Evolutionary conservation across 2,329 filamentous ascomycete species (phyloP), one percentile per base, ranked within the genome.

Genomic region (Didymella pinodella): DNA sequence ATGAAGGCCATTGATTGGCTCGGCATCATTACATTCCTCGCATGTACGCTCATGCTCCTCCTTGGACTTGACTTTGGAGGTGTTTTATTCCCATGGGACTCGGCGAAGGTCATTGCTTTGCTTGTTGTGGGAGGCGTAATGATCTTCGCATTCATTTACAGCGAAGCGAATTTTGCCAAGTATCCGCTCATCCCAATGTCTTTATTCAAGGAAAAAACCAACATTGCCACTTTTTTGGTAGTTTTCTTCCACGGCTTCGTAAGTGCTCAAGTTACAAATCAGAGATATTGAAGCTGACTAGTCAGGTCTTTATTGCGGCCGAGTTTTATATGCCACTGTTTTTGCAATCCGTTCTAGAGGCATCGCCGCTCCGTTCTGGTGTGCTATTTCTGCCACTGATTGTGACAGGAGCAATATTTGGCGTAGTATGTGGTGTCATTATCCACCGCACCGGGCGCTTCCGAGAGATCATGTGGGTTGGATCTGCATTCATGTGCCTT

Each of bases 251-350:
- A 85, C 64, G 79, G 79, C 14, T 82, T 83, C 63, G 81, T 78
- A 70, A 55, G 75, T 69, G n/a, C 22, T 41, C 25, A 25, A 14
- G 31, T 29, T n/a, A 26, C 4, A 7, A 1, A 1, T 28, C 12
- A 22, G 7, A 48, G 25, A 7, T 14, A 11, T 31, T 28, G 4
- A 8, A 46, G 32, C 50, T 54, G 18, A 54, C 43, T 54, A 5
- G 7, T 2, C 43, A 71, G 67, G 66, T 73, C 16, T 75, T 75
- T 61, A 75, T 90, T 40, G 85, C 83, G 0, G 82, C 82, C 1
- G 85, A 87, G 48, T 93, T 91, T 75, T 93, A 90, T 67, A 79
- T 92, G 26, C 90, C 90, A 0, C 81, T 92, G 0, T 93, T 89
- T 75, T 88, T 91, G 53, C 90, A 93, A 71, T 84, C 87, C 2